A percentile compares a stretch with the other conserved stretches of the same genome.
These are phyloP conservation scores for Hyaloscypha finlandica DNA, from an alignment of 495 filamentous ascomycete genomes.

Conservation along the genomic window DNA sequence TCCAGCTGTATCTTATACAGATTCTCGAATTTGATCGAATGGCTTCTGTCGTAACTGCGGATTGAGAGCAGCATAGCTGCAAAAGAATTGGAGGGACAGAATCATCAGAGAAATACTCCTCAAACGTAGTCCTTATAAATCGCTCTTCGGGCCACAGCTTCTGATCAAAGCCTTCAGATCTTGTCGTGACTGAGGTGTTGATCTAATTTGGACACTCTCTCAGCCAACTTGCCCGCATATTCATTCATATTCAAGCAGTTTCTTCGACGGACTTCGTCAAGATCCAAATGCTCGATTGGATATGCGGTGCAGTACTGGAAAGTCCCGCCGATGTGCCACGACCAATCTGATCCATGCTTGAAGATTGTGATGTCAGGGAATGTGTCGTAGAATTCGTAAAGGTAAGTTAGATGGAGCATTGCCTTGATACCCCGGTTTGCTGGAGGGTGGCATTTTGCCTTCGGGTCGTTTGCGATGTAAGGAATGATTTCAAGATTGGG, in stretches of 20 bases:
- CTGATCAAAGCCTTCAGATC: not conserved
- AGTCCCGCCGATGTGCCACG: constrained; percentile 65
- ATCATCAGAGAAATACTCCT: constrained; percentile 31
- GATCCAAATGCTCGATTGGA: constrained; percentile 45
- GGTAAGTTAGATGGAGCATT: constrained; percentile 73
- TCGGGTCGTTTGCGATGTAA: constrained; percentile 65
- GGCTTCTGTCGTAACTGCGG: constrained; percentile 59
- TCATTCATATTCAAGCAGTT: constrained; percentile 54
- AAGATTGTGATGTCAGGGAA: constrained; percentile 70
- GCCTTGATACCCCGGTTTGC: constrained; percentile 79
- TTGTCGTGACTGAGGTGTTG: not conserved
- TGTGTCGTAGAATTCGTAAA: constrained; percentile 71
- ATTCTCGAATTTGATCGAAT: constrained; percentile 55
- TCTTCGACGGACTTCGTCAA: constrained; percentile 41
- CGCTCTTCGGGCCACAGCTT: constrained; percentile 53
- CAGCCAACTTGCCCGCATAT: constrained; percentile 33
- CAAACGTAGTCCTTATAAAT: constrained; percentile 44
- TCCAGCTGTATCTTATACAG: constrained; percentile 59
- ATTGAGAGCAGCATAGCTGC: constrained; percentile 64
- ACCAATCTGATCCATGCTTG: constrained; percentile 66
- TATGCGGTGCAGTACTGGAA: constrained; percentile 41
- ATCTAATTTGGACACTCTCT: not conserved
- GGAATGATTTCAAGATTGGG: constrained; percentile 55
- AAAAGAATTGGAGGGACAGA: constrained; percentile 36
- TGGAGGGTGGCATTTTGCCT: constrained; percentile 62